These are phyloP conservation scores for Colletotrichum abscissum DNA, from an alignment of 2,329 filamentous ascomycete genomes.

Conservation along the genomic window DNA sequence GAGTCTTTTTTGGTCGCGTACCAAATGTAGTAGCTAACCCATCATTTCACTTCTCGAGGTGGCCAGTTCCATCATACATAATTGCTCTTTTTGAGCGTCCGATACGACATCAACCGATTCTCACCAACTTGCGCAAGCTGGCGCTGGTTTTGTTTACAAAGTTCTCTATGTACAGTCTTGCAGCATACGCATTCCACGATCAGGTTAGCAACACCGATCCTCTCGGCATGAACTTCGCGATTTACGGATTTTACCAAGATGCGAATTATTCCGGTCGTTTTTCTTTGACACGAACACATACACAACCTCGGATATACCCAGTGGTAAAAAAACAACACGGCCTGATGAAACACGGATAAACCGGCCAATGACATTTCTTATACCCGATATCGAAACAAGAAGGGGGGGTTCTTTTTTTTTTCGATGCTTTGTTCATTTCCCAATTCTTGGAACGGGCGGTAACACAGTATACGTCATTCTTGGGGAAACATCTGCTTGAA, in stretches of 20 bases:
- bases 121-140: background rate
- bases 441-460: slow-evolving; percentile 4
- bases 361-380: background rate
- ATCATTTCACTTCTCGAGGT: slow-evolving; percentile 34
- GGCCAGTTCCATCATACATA: slow-evolving; percentile 7
- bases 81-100: background rate
- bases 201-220: background rate
- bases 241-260: background rate
- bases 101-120: slow-evolving; percentile 15
- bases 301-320: slow-evolving; percentile 25
- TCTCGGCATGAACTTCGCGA: background rate
- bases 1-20: slow-evolving; percentile 16
- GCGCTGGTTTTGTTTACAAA: slow-evolving; percentile 3
- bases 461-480: slow-evolving; percentile 25
- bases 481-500: background rate
- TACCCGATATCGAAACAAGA: slow-evolving; percentile 13
- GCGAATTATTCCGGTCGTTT: background rate
- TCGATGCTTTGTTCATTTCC: background rate
- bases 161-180: slow-evolving; percentile 19
- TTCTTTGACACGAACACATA: slow-evolving; percentile 8
- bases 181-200: background rate
- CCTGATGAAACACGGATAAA: slow-evolving; percentile 18
- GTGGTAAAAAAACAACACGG: background rate
- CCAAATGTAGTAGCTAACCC: background rate
- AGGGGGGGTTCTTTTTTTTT: background rate